These are phyloP conservation scores for Vanilla planifolia DNA, from an alignment of 106 monocot genomes.

Conservation along the genomic window DNA sequence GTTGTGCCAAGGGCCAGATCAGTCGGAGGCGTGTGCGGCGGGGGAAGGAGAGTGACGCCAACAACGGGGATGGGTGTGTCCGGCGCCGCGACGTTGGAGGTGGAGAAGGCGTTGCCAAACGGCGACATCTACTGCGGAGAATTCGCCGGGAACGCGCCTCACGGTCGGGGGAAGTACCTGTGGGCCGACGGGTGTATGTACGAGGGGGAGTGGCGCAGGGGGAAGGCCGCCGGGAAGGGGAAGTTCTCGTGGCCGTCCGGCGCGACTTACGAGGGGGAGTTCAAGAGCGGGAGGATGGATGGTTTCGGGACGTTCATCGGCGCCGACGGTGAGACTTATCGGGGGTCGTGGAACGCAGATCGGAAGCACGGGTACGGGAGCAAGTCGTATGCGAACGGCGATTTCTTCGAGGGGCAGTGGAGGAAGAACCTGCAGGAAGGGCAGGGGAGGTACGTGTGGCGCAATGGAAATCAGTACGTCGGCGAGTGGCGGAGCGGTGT, in stretches of 20 bases:
- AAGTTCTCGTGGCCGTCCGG: conserved; percentile 76
- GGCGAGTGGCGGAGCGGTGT: conserved; percentile 66
- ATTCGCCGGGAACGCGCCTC: conserved; percentile 31
- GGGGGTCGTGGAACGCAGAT: conserved; percentile 45
- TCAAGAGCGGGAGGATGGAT: conserved; percentile 49
- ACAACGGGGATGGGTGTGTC: neutral
- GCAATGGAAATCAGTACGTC: conserved; percentile 61
- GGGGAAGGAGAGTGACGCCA: neutral
- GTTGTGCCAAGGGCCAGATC: neutral
- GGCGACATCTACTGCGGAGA: conserved; percentile 53
- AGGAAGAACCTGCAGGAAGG: conserved; percentile 52
- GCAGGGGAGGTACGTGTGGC: conserved; percentile 57
- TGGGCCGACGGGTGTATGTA: conserved; percentile 72
- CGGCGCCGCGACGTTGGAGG: neutral
- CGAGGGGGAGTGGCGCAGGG: conserved; percentile 55
- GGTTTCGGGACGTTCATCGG: conserved; percentile 52
- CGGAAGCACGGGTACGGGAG: conserved; percentile 54
- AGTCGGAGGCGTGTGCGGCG: neutral
- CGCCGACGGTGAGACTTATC: conserved; percentile 55
- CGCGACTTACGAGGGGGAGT: conserved; percentile 65
- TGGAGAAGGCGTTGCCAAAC: conserved; percentile 42
- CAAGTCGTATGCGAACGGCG: conserved; percentile 63
- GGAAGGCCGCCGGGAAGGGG: conserved; percentile 51
- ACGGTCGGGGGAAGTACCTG: conserved; percentile 59
- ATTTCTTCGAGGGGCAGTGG: conserved; percentile 70